phyloP scores from a whole-genome alignment of 257 asterid genomes.

The Cordia subcordata region DNA sequence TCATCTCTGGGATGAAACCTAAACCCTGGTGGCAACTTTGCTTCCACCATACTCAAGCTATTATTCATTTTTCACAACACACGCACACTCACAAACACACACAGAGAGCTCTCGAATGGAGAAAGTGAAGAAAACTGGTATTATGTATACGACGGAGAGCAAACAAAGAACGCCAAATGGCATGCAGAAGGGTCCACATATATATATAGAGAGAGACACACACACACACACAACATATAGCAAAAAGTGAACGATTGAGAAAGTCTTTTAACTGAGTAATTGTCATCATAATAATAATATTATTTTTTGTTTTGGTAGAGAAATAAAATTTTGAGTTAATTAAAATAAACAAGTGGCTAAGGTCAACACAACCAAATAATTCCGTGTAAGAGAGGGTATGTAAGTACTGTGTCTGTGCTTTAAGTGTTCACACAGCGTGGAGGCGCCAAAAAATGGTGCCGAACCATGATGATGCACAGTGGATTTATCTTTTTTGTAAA shows the following conservation, averaged over 20 bases:
- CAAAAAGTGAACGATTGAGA: neutral
- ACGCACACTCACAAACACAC: neutral
- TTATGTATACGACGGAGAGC: neutral
- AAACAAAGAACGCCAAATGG: neutral
- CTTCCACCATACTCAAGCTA: slow-evolving; percentile 70
- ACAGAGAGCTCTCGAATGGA: neutral
- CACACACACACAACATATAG: too few species aligned
- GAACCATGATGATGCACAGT: too few species aligned
- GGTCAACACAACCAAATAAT: neutral
- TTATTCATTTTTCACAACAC: slow-evolving; percentile 30
- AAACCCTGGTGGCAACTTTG: slow-evolving; percentile 89
- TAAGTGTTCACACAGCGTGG: neutral
- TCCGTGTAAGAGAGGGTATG: neutral
- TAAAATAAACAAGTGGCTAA: neutral
- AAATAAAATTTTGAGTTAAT: neutral
- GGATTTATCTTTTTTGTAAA: too few species aligned
- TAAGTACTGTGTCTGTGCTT: neutral
- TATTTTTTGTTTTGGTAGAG: too few species aligned
- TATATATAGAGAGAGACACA: too few species aligned
- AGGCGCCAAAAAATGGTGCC: neutral
- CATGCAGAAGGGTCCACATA: neutral
- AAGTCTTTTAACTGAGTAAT: neutral
- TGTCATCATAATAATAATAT: too few species aligned
- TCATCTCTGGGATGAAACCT: slow-evolving; percentile 85
- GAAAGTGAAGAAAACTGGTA: neutral